Conservation (phyloP, 2,329 filamentous ascomycete species). For the Colletotrichum liriopes region DNA sequence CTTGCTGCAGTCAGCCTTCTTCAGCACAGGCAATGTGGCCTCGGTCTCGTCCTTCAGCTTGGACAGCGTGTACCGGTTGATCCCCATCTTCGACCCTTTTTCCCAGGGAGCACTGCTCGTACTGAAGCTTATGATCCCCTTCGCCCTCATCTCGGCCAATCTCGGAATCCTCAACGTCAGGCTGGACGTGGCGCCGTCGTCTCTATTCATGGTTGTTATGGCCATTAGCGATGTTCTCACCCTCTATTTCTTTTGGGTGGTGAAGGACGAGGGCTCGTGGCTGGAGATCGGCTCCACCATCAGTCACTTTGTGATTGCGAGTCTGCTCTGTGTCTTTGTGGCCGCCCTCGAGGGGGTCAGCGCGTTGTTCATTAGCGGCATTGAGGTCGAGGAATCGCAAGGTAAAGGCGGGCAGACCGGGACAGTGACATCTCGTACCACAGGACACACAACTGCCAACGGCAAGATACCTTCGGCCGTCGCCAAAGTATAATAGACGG, state of each 20-base stretch:
- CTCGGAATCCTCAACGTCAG: constrained; percentile 92
- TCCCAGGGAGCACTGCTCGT: constrained; percentile 89
- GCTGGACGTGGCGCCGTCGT: constrained; percentile 87
- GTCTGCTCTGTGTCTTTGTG: constrained; percentile 90
- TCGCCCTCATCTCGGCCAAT: constrained; percentile 92
- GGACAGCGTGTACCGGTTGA: constrained; percentile 88
- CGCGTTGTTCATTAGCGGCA: constrained; percentile 84
- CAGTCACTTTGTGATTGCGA: constrained; percentile 95
- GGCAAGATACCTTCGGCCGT: not conserved
- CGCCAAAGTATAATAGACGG: not conserved
- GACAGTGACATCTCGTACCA: constrained; percentile 9
- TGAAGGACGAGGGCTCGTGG: constrained; percentile 97
- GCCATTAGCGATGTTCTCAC: constrained; percentile 92
- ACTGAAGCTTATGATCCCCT: constrained; percentile 93
- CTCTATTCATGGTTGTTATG: constrained; percentile 96
- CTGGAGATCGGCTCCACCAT: constrained; percentile 98
- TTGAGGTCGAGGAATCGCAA: constrained; percentile 71
- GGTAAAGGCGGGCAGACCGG: not conserved
- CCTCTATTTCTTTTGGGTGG: constrained; percentile 97
- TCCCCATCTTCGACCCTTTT: constrained; percentile 95
- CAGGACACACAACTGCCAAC: constrained; percentile 1
- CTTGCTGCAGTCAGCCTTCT: constrained; percentile 95
- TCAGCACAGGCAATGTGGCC: constrained; percentile 96
- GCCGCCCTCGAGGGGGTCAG: constrained; percentile 89
- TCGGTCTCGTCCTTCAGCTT: constrained; percentile 94